Evolutionary conservation across 2,329 filamentous ascomycete species (phyloP), one percentile per base, ranked within the genome.

Genomic region (Thyridium curvatum): DNA sequence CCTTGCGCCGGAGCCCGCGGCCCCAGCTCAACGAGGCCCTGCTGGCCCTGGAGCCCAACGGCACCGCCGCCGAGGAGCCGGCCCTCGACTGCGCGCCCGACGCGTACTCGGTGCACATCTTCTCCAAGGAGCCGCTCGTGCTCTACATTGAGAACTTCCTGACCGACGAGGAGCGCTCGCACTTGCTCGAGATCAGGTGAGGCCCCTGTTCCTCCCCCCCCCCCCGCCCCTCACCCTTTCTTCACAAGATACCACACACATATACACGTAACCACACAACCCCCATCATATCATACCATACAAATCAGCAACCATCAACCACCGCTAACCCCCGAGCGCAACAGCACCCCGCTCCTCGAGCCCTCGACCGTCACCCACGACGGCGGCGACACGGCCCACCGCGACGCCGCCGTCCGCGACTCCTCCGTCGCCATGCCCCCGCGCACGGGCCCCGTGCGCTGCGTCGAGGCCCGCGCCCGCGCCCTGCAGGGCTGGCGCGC

Each of bases 61-160:
- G 14, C 32, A 37, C n/a, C 5, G 41, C 41, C 7, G 46, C 52
- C 31, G 61, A 64, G 46, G 58, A 58, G 36, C 61, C 60, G 15
- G 47, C 47, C 18, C 49, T 52, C 37, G 52, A 48, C 8, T 74
- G 69, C 39, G 50, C 53, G 0, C 49, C 56, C 2, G 63, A 72
- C 41, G 46, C 58, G 3, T 73, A 74, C 50, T 55, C 59, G 2
- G 62, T 71, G 32, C 68, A 71, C 40, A 59, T 77, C 17, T 52
- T 70, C 40, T 72, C 62, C 33, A 62, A 66, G 39, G 66, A 67
- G 40, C 73, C 74, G 15, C 51, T 77, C 30, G 69, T 77, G 3
- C 49, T 77, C 4, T 77, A 77, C 43, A 55, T 77, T 12, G 70
- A 75, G 54, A 59, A 65, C 14, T 77, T 77, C 46, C 45, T 77